Evolutionary conservation across 164 flowering plant genomes (phyloP), one percentile per base, ranked within the genome.

Genomic region (Vitis cinerea): DNA sequence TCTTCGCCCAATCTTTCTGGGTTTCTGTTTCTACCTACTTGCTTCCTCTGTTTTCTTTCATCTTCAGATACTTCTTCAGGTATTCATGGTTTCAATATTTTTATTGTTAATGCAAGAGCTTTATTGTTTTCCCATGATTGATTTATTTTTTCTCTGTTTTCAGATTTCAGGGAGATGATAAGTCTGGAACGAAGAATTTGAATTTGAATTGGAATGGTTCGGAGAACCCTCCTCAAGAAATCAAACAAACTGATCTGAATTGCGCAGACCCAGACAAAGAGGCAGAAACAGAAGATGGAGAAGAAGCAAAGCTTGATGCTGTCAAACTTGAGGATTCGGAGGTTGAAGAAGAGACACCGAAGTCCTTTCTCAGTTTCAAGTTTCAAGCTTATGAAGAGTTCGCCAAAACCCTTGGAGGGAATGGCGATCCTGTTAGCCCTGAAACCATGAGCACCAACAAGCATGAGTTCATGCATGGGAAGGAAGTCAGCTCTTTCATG

Each of bases 311-410:
- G 19, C 63, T 72, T 57, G 80, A 75, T 4, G 48, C 55, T 47
- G 12, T 60, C 52, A 75, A 71, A 9, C 61, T 49, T 8, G 63
- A 59, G 66, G 71, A 65, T 30, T 48, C 69, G 3, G 80, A 71
- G 17, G 30, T 60, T 11, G 83, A 83, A 27, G 72, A 83, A 73
- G 90, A 87, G 31, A 64, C 79, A 14, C 68, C 86, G 1, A 78
- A 79, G 51, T 79, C 83, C 29, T 60, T 70, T 50, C 85, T 91
- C 66, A 83, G 73, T 65, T 91, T 91, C 63, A 71, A 80, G 64
- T 90, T 82, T 68, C 90, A 75, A 64, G 75, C 79, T 6, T 81
- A 50, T 50, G 87, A 89, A 66, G 89, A 89, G 10, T 77, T 78
- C 50, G 31, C 65, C 50, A 77, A 64, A 68, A 68, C 61, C 48